Evolutionary conservation across 1,139 yeast species (phyloP), one percentile per base, ranked within the genome.

Genomic region (Saccharomyces hybrid): DNA sequence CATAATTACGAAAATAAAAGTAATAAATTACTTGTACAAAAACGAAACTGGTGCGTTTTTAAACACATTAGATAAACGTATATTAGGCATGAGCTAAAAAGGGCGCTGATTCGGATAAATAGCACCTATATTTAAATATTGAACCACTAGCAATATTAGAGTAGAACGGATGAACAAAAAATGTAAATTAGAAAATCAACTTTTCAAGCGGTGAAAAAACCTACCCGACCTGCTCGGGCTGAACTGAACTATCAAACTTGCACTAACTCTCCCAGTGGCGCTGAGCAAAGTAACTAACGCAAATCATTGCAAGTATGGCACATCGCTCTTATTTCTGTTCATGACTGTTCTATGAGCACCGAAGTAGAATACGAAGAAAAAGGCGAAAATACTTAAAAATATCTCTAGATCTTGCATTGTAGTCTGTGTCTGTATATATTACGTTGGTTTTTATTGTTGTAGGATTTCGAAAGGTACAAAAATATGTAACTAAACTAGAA

Each of bases 291-390:
- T 4, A 32, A 13, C 9, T 3, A 6, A 32, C 14, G 41, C 7
- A 5, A 16, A 47, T 38, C 28, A 44, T 50, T 47, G 52, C 42
- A 58, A 46, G 26, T 49, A 47, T 49, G 61, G 61, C 25, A 58
- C 56, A 44, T 50, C 56, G 27, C 46, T 50, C 44, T 58, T 58
- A 23, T 58, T 51, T 44, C 54, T 57, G 48, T 57, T 57, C 57
- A 58, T 58, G 13, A 53, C 56, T 11, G 49, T 55, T 46, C 56
- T 56, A 26, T 58, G 61, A 16, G 58, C 52, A 27, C 57, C 54
- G 27, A 52, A 57, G 50, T 58, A 58, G 47, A 53, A 47, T 9
- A 56, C 51, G 26, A 56, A 57, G 32, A 54, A 44, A 28, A 55
- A 44, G 31, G 55, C 56, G 31, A 53, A 58, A 32, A 58, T 52